These are phyloP conservation scores for Penicillium brevicompactum DNA, from an alignment of 2,329 filamentous ascomycete genomes.

Conservation along the genomic window DNA sequence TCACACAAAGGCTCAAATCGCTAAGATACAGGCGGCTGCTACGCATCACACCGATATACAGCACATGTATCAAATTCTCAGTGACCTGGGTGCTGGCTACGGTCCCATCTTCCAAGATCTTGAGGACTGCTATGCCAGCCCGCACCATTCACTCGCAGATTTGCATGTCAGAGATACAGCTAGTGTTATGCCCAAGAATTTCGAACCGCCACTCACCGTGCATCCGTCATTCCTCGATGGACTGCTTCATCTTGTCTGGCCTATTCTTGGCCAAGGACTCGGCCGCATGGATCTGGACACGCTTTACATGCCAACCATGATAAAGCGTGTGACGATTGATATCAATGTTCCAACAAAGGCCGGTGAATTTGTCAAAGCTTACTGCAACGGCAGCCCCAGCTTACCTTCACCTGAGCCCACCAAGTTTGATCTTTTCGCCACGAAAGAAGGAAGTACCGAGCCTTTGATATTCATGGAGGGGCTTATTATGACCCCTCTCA, in stretches of 20 bases:
- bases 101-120: slow-evolving; percentile 57
- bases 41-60: slow-evolving; percentile 32
- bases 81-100: slow-evolving; percentile 53
- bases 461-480: slow-evolving; percentile 25
- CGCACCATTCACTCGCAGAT: slow-evolving; percentile 29
- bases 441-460: slow-evolving; percentile 16
- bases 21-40: slow-evolving; percentile 10
- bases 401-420: slow-evolving; percentile 19
- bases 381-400: slow-evolving; percentile 24
- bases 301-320: slow-evolving; percentile 38
- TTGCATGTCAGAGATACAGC: slow-evolving; percentile 49
- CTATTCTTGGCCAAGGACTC: slow-evolving; percentile 35
- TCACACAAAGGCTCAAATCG: slow-evolving; percentile 12
- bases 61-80: slow-evolving; percentile 51
- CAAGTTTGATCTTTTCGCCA: slow-evolving; percentile 24
- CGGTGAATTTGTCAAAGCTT: slow-evolving; percentile 23
- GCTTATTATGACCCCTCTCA: slow-evolving; percentile 29
- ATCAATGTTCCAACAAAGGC: slow-evolving; percentile 14
- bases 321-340: slow-evolving; percentile 30
- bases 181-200: slow-evolving; percentile 48
- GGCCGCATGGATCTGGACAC: slow-evolving; percentile 32
- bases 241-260: slow-evolving; percentile 33
- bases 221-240: slow-evolving; percentile 53
- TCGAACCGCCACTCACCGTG: slow-evolving; percentile 49
- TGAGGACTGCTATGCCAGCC: slow-evolving; percentile 47